Evolutionary conservation across 306 rosid genomes (phyloP), one percentile per base, ranked within the genome.

Genomic region (Boehmeria nivea): DNA sequence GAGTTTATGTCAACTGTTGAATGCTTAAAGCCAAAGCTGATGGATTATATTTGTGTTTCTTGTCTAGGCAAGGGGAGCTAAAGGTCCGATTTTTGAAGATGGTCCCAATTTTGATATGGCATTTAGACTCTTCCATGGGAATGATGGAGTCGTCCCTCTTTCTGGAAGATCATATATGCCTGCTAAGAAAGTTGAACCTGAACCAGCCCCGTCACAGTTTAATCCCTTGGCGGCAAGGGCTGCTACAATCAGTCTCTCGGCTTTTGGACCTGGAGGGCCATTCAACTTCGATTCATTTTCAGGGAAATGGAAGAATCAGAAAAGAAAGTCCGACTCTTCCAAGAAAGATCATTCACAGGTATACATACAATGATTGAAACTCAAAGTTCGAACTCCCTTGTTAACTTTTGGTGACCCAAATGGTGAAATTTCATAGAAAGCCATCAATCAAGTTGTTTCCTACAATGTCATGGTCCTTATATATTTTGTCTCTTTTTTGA

Each of bases 21-120:
- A n/a, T n/a, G n/a, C n/a, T n/a, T n/a, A n/a, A n/a, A n/a, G n/a
- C n/a, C n/a, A n/a, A n/a, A n/a, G n/a, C n/a, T n/a, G n/a, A n/a
- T n/a, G n/a, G n/a, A n/a, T n/a, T n/a, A n/a, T n/a, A 33, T 33
- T 33, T 24, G 20, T 13, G 19, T 53, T 20, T 51, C 67, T 46
- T 71, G 51, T 40, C 37, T 82, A 90, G 98, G 88, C 53, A 6
- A 83, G 84, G 53, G 86, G 79, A 63, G 65, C 82, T 53, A 87
- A 84, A 81, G 98, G 98, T 68, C 98, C 98, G 66, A 87, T 91
- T 80, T 91, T 91, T 67, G 96, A 87, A 79, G 98, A 91, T 75
- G 96, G 85, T 52, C 98, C 98, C 70, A 84, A 87, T 75, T 91
- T 91, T 81, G 95, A 91, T 51, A 68, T 69, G 85, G 93, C 98